Evolutionary conservation across 441 rosid species (phyloP).

Genomic region (Erodium texanum): DNA sequence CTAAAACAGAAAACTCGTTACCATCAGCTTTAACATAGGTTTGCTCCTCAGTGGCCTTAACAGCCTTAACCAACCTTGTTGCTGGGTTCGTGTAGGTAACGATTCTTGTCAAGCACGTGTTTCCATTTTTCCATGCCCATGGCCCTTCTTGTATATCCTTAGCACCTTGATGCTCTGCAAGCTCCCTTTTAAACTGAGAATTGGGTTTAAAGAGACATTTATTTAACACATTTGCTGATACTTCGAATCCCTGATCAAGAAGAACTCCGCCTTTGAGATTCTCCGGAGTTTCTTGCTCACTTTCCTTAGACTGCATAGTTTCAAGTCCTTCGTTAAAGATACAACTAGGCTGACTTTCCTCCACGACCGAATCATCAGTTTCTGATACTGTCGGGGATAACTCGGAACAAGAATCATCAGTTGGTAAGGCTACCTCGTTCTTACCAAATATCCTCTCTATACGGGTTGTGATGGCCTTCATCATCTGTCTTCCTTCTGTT

Average conservation of each 20-base stretch:
- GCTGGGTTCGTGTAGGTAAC: constrained; percentile 58
- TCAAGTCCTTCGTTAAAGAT: constrained; percentile 60
- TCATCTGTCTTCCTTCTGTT: constrained; percentile 48
- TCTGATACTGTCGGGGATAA: constrained; percentile 30
- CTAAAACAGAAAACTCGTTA: constrained; percentile 37
- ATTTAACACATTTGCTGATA: constrained; percentile 42
- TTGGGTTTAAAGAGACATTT: constrained; percentile 55
- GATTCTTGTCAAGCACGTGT: constrained; percentile 34
- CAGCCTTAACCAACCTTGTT: constrained; percentile 65
- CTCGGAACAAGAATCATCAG: constrained; percentile 32
- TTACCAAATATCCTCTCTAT: constrained; percentile 54
- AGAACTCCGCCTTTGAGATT: constrained; percentile 65
- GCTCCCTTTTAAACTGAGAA: constrained; percentile 53
- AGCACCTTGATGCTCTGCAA: constrained; percentile 58
- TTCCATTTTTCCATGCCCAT: constrained; percentile 53
- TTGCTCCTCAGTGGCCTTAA: constrained; percentile 67
- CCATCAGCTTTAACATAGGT: constrained; percentile 54
- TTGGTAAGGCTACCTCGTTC: constrained; percentile 35
- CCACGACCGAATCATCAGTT: constrained; percentile 42
- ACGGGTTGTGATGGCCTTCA: constrained; percentile 41
- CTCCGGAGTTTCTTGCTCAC: constrained; percentile 50
- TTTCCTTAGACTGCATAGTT: constrained; percentile 38
- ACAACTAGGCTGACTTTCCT: constrained; percentile 31
- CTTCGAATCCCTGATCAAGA: constrained; percentile 41
- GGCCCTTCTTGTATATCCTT: constrained; percentile 58